Evolutionary conservation across 2,329 filamentous ascomycete genomes (phyloP).

Genomic region (Ascocoryne sarcoides): DNA sequence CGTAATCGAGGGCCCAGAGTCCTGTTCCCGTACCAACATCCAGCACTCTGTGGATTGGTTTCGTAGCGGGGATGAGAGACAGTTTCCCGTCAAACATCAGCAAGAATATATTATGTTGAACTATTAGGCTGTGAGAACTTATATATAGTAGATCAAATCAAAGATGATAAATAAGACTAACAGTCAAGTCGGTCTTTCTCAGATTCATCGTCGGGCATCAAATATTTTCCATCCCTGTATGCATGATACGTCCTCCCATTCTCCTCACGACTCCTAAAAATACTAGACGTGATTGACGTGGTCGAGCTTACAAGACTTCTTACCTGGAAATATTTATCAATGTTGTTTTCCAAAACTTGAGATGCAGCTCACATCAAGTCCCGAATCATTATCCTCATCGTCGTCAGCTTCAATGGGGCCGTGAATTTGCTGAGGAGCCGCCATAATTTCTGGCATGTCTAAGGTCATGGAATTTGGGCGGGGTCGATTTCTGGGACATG

Average conservation of each 20-base stretch:
- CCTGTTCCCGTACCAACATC: slow-evolving; percentile 11
- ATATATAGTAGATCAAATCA: too few relatives aligned
- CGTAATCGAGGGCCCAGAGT: slow-evolving; percentile 12
- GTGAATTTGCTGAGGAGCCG: too few relatives aligned
- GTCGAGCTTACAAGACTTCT: background rate
- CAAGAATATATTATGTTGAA: slow-evolving; percentile 31
- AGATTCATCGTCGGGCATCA: slow-evolving; percentile 8
- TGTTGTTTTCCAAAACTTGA: too few relatives aligned
- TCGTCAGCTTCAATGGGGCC: too few relatives aligned
- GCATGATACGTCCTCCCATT: slow-evolving; percentile 32
- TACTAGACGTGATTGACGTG: slow-evolving; percentile 6
- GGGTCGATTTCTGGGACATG: too few relatives aligned
- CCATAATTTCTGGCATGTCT: too few relatives aligned
- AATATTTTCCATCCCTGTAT: slow-evolving; percentile 8
- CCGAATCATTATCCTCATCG: too few relatives aligned
- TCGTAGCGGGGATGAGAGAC: slow-evolving; percentile 14
- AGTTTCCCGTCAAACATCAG: slow-evolving; percentile 29
- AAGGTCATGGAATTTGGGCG: too few relatives aligned
- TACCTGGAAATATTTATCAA: too few relatives aligned
- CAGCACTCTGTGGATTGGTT: slow-evolving; percentile 10
- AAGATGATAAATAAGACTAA: too few relatives aligned
- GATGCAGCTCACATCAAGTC: too few relatives aligned
- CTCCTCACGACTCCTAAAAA: slow-evolving; percentile 30
- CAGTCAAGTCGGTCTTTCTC: slow-evolving; percentile 14
- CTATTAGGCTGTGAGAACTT: too few relatives aligned